Percentiles rank a stretch among this genome's conserved stretches.
Evolutionary conservation across 2,329 filamentous ascomycete genomes (phyloP).

Genomic region (Colletotrichum karsti): DNA sequence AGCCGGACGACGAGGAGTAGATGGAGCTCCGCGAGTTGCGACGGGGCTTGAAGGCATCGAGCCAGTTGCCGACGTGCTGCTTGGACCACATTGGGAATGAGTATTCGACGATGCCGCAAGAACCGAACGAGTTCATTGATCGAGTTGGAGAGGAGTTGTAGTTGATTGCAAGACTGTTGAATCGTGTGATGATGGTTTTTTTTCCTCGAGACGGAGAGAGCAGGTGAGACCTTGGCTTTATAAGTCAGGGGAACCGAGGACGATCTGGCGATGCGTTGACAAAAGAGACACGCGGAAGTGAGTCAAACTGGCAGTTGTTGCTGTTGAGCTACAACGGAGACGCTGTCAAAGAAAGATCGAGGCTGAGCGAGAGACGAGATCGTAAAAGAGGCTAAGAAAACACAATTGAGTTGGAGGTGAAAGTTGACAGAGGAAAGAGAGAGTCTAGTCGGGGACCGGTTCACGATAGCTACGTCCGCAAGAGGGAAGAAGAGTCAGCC

Average conservation of each 20-base stretch:
- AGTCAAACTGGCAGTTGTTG: not conserved
- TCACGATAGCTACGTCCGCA: conserved; percentile 18
- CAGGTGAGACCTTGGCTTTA: conserved; percentile 11
- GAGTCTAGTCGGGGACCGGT: not conserved
- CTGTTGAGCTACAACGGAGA: not conserved
- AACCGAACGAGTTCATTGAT: not conserved
- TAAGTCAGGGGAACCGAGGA: conserved; percentile 6
- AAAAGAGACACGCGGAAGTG: conserved; percentile 8
- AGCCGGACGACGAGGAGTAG: not conserved
- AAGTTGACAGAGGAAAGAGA: not conserved
- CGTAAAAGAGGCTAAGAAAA: not conserved
- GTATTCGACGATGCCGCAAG: not conserved
- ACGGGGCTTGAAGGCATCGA: conserved; percentile 19
- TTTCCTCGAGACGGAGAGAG: not conserved
- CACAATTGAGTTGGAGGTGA: not conserved
- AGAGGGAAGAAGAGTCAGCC: not conserved
- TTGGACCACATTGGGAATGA: conserved; percentile 21
- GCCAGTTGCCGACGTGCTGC: conserved; percentile 18
- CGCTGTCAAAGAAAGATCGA: conserved; percentile 5
- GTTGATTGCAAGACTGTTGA: not conserved
- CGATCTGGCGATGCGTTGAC: not conserved
- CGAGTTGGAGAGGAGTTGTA: not conserved
- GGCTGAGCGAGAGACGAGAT: not conserved
- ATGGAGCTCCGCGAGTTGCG: conserved; percentile 14
- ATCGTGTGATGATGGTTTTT: not conserved